phyloP scores from a whole-genome alignment of 768 basidiomycete genomes.

The Agrocybe pediades region DNA sequence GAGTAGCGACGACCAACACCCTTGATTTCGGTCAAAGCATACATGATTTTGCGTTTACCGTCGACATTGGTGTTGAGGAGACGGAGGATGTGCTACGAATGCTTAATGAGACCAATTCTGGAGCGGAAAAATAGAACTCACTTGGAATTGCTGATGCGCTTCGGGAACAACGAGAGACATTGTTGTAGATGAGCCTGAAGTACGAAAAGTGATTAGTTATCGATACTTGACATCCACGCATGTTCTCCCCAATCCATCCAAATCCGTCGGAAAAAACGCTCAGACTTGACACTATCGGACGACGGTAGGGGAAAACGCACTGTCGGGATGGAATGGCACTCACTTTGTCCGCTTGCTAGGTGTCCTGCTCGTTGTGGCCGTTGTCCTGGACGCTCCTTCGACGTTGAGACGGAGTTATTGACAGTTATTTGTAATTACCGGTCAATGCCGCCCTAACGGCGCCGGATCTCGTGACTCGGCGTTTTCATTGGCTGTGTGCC shows the following conservation, averaged over 20 bases:
- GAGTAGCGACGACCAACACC: constrained; percentile 99
- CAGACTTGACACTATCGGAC: neutral
- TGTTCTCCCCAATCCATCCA: constrained; percentile 12
- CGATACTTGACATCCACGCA: constrained; percentile 8
- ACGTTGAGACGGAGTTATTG: constrained; percentile 1
- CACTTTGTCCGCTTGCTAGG: neutral
- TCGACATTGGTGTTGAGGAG: constrained; percentile 99
- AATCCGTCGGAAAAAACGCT: neutral
- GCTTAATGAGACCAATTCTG: neutral
- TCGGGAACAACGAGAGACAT: constrained; percentile 98
- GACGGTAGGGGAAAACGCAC: neutral
- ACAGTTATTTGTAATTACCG: neutral
- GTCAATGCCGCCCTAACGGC: too few species aligned
- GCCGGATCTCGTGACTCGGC: too few species aligned
- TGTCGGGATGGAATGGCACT: constrained; percentile 2
- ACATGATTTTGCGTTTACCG: constrained; percentile 99
- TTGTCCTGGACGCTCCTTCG: constrained; percentile 12
- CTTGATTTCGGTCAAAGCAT: constrained; percentile 99
- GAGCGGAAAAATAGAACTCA: constrained; percentile 29
- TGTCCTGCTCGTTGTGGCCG: constrained; percentile 5
- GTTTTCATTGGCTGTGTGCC: too few species aligned
- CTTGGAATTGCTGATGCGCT: constrained; percentile 94
- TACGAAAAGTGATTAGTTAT: constrained; percentile 11
- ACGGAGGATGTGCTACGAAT: constrained; percentile 91
- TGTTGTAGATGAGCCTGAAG: constrained; percentile 19